Percentiles rank a stretch among this genome's conserved stretches.
These are phyloP conservation scores for Arthrinium puccinioides DNA, from an alignment of 2,329 filamentous ascomycete species.

Conservation along the genomic window DNA sequence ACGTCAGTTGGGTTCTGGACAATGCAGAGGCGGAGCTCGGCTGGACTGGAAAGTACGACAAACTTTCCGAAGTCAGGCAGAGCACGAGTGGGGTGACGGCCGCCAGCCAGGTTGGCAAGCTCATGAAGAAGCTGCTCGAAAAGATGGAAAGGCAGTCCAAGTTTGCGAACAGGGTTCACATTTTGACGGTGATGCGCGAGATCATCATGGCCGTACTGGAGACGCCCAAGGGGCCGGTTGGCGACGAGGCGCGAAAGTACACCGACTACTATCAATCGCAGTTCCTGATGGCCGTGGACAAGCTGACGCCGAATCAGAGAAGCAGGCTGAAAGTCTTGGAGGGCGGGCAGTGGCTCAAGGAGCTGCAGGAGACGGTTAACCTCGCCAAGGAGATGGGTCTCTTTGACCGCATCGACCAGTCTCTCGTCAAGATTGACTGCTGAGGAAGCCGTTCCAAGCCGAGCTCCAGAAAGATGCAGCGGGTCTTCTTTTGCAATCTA, in stretches of 20 bases:
- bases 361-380: slow-evolving; percentile 8
- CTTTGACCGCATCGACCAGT: not conserved
- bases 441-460: no score
- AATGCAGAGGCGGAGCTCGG: slow-evolving; percentile 11
- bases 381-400: not conserved
- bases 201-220: slow-evolving; percentile 11
- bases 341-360: slow-evolving; percentile 12
- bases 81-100: slow-evolving; percentile 5
- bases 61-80: slow-evolving; percentile 6
- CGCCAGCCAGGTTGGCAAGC: slow-evolving; percentile 10
- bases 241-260: slow-evolving; percentile 7
- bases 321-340: slow-evolving; percentile 10
- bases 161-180: slow-evolving; percentile 13
- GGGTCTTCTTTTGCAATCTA: no score
- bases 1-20: slow-evolving; percentile 11
- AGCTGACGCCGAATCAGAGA: slow-evolving; percentile 9
- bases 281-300: slow-evolving; percentile 9
- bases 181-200: slow-evolving; percentile 14
- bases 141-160: slow-evolving; percentile 8
- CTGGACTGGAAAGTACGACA: slow-evolving; percentile 11
- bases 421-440: not conserved
- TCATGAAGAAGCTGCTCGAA: slow-evolving; percentile 9
- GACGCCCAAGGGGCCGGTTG: slow-evolving; percentile 6
- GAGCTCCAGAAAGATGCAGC: no score
- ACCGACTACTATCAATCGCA: slow-evolving; percentile 9